These are phyloP conservation scores for Cairneyella variabilis DNA, from an alignment of 495 filamentous ascomycete genomes.

Conservation along the genomic window DNA sequence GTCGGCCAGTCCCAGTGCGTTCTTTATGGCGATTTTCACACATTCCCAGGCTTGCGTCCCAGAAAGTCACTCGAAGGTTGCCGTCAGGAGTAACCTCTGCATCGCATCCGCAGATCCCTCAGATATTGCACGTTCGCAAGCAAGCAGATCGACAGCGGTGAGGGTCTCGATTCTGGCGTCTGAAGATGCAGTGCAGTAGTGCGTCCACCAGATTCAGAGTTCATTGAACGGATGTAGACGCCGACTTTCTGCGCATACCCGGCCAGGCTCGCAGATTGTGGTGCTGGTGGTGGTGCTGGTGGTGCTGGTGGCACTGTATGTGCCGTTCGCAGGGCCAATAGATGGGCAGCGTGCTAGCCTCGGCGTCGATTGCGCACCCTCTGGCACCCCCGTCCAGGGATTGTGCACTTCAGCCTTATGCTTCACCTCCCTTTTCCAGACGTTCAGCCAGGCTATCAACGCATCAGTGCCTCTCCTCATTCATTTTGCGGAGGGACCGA, in stretches of 20 bases:
- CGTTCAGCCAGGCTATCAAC: too few relatives aligned
- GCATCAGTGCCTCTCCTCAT: neutral
- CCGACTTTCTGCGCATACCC: slow-evolving; percentile 4
- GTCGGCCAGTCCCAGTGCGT: too few relatives aligned
- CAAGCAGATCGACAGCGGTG: slow-evolving; percentile 2
- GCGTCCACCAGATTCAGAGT: neutral
- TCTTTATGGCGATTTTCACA: too few relatives aligned
- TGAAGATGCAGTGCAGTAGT: too few relatives aligned
- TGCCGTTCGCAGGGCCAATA: neutral
- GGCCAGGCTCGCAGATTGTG: neutral
- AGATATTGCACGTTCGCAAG: too few relatives aligned
- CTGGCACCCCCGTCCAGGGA: neutral
- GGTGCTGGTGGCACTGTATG: neutral
- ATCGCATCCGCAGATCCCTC: too few relatives aligned
- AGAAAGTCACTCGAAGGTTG: too few relatives aligned
- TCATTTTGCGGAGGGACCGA: slow-evolving; percentile 1
- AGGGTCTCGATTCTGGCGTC: neutral
- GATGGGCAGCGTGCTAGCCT: neutral
- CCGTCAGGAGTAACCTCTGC: too few relatives aligned
- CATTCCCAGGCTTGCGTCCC: too few relatives aligned
- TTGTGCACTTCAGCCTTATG: slow-evolving; percentile 3
- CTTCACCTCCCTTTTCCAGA: neutral
- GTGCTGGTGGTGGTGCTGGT: neutral
- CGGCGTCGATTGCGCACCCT: slow-evolving; percentile 1
- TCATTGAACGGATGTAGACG: neutral